Evolutionary conservation across 2,329 filamentous ascomycete genomes (phyloP).

Genomic region (Fusarium devonianum): DNA sequence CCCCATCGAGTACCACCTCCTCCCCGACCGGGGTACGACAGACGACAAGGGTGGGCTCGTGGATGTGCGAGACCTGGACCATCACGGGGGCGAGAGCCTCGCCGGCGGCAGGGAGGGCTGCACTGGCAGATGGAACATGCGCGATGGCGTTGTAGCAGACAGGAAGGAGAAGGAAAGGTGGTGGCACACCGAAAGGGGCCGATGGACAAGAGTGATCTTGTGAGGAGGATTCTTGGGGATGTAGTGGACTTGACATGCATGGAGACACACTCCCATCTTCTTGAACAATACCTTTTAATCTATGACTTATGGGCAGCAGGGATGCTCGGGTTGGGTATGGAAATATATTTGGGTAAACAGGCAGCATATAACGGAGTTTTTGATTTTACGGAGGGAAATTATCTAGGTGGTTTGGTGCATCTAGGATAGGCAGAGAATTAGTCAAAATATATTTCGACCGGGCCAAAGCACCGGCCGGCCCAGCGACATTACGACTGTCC

Average conservation of each 20-base stretch:
- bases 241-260: background rate
- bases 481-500: too few species aligned
- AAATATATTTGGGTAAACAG: background rate
- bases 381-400: background rate
- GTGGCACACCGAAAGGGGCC: slow-evolving; percentile 59
- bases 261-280: background rate
- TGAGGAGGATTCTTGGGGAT: slow-evolving; percentile 3
- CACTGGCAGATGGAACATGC: slow-evolving; percentile 56
- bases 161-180: slow-evolving; percentile 58
- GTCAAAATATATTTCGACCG: slow-evolving; percentile 3
- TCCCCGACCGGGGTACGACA: slow-evolving; percentile 62
- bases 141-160: slow-evolving; percentile 48
- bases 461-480: too few species aligned
- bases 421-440: slow-evolving; percentile 6
- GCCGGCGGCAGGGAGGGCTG: slow-evolving; percentile 50
- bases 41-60: slow-evolving; percentile 65
- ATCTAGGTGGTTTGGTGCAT: too few species aligned
- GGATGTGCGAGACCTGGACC: slow-evolving; percentile 59
- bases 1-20: slow-evolving; percentile 66
- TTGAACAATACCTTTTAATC: slow-evolving; percentile 2
- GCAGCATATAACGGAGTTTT: slow-evolving; percentile 10
- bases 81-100: slow-evolving; percentile 56
- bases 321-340: slow-evolving; percentile 5
- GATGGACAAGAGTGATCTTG: slow-evolving; percentile 49
- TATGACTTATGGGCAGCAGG: slow-evolving; percentile 31